Evolutionary conservation across 768 basidiomycete species (phyloP).

Genomic region (Mycena latifolia): DNA sequence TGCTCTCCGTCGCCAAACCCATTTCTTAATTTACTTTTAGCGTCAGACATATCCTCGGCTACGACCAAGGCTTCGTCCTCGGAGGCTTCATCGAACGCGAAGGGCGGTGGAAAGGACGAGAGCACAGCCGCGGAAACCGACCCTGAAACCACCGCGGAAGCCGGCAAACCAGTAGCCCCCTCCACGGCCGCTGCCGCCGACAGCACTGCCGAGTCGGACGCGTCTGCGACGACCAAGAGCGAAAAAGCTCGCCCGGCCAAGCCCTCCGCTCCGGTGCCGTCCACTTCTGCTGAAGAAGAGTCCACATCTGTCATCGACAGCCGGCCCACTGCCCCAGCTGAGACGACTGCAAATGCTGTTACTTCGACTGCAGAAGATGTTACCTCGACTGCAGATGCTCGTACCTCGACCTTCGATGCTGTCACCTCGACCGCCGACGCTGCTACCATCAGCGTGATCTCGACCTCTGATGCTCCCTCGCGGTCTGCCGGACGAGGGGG

Average conservation of each 20-base stretch:
- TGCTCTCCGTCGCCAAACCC: background rate
- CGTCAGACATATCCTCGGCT: background rate
- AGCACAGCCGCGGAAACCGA: too few relatives aligned
- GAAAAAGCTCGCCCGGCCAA: background rate
- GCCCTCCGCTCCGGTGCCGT: background rate
- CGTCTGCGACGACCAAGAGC: background rate
- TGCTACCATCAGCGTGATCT: background rate
- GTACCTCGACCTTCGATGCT: background rate
- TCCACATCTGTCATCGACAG: background rate
- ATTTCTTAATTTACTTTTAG: background rate
- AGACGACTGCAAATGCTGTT: too few relatives aligned
- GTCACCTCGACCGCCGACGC: background rate
- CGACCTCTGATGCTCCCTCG: background rate
- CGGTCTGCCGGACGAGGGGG: too few relatives aligned
- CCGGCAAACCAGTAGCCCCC: slow-evolving; percentile 7
- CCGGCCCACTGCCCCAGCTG: background rate
- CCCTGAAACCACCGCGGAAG: slow-evolving; percentile 2
- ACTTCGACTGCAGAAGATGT: background rate
- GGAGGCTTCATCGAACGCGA: background rate
- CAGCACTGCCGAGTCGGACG: background rate
- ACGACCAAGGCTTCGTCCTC: background rate
- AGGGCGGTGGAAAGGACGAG: too few relatives aligned
- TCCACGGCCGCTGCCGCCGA: background rate
- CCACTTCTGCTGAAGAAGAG: background rate
- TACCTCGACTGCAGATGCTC: background rate